Evolutionary conservation across 2,329 filamentous ascomycete species (phyloP).

Genomic region (Fusarium caatingaense): DNA sequence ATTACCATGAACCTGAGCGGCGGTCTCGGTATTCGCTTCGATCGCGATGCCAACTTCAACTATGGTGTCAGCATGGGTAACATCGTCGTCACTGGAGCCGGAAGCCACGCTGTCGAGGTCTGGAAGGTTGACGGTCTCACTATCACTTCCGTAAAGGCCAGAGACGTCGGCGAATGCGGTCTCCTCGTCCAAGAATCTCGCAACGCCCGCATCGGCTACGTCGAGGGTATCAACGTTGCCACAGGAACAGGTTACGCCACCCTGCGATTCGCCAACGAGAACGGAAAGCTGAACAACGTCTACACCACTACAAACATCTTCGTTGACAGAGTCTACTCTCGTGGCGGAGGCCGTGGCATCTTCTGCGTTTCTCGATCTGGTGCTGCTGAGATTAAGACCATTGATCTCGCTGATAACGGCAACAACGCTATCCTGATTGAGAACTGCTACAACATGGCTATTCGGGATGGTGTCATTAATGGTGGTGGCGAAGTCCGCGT

Average conservation of each 20-base stretch:
- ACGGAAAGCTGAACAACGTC: constrained; percentile 61
- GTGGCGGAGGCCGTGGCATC: constrained; percentile 66
- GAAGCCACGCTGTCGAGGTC: constrained; percentile 67
- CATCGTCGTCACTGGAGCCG: constrained; percentile 63
- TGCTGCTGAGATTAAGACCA: constrained; percentile 59
- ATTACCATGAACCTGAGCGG: constrained; percentile 67
- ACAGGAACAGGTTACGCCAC: constrained; percentile 66
- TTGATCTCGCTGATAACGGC: constrained; percentile 64
- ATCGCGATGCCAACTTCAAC: constrained; percentile 64
- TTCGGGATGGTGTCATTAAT: constrained; percentile 62
- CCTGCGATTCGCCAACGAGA: constrained; percentile 67
- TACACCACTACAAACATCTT: constrained; percentile 64
- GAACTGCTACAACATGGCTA: constrained; percentile 68
- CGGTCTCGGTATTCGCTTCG: constrained; percentile 68
- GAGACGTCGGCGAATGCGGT: constrained; percentile 66
- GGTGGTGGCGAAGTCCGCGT: constrained; percentile 67
- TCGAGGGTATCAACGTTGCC: constrained; percentile 67
- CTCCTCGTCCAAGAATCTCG: constrained; percentile 65
- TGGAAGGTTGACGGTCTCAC: constrained; percentile 68
- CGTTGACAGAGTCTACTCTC: constrained; percentile 64
- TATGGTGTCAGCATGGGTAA: constrained; percentile 64
- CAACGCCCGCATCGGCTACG: constrained; percentile 64
- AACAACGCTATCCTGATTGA: constrained; percentile 69
- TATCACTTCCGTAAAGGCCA: constrained; percentile 64
- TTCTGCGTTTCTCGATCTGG: constrained; percentile 69